Evolutionary conservation across 2,329 filamentous ascomycete species (phyloP).

Genomic region (Gremmenia infestans): DNA sequence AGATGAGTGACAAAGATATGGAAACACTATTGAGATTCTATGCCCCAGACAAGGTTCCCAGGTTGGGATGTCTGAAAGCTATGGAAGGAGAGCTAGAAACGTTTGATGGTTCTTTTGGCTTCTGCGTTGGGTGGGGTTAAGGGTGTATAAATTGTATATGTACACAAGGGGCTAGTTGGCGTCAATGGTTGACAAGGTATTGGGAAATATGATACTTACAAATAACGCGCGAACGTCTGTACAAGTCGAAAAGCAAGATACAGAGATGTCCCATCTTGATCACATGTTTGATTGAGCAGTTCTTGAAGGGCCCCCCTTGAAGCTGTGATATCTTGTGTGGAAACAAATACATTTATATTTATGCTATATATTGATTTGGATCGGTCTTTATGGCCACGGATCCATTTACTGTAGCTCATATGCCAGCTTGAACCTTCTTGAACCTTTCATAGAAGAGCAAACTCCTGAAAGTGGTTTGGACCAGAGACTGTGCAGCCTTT

Average conservation of each 20-base stretch:
- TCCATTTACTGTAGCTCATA: too few species aligned
- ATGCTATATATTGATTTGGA: too few species aligned
- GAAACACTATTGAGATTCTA: slow-evolving; percentile 76
- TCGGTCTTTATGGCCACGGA: too few species aligned
- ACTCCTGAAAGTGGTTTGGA: too few species aligned
- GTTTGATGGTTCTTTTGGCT: slow-evolving; percentile 32
- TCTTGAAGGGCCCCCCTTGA: background rate
- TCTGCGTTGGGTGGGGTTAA: slow-evolving; percentile 29
- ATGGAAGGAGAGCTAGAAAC: slow-evolving; percentile 38
- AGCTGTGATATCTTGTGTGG: too few species aligned
- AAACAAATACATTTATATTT: too few species aligned
- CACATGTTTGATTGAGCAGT: background rate
- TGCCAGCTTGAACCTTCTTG: too few species aligned
- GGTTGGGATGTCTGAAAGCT: slow-evolving; percentile 49
- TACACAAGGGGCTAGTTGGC: background rate
- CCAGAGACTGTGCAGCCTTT: too few species aligned
- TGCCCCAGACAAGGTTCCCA: slow-evolving; percentile 48
- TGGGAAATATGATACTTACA: background rate
- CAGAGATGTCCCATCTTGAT: background rate
- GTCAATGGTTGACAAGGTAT: background rate
- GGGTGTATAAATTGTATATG: background rate
- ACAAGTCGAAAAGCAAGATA: background rate
- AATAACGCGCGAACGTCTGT: background rate
- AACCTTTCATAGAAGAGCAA: too few species aligned
- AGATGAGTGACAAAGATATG: slow-evolving; percentile 81